Evolutionary conservation across 2,329 filamentous ascomycete species (phyloP).

Genomic region (Tolypocladium endophyticum): DNA sequence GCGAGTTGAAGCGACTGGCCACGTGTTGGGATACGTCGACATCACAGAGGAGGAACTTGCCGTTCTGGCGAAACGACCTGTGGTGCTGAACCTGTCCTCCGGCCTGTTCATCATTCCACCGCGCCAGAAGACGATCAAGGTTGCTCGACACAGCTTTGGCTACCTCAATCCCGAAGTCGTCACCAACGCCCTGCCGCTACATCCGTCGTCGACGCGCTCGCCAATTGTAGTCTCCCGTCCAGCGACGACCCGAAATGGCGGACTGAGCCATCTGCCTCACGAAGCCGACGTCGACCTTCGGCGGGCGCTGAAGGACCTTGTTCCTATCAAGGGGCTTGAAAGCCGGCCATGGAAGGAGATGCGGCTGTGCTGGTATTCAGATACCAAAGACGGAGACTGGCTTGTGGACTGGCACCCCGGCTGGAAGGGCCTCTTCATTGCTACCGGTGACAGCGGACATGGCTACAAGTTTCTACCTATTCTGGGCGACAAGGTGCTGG

Average conservation of each 20-base stretch:
- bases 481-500: slow-evolving; percentile 50
- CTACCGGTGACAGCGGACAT: slow-evolving; percentile 54
- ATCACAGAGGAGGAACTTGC: slow-evolving; percentile 63
- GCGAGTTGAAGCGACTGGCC: slow-evolving; percentile 69
- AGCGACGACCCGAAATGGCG: slow-evolving; percentile 25
- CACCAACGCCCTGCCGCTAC: slow-evolving; percentile 20
- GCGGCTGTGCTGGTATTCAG: slow-evolving; percentile 66
- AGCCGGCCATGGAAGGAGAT: slow-evolving; percentile 51
- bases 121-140: slow-evolving; percentile 48
- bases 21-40: slow-evolving; percentile 67
- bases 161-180: slow-evolving; percentile 45
- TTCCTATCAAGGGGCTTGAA: slow-evolving; percentile 45
- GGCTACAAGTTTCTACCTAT: slow-evolving; percentile 62
- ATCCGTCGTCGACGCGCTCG: slow-evolving; percentile 12
- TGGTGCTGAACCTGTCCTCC: slow-evolving; percentile 59
- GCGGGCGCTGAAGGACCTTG: slow-evolving; percentile 46
- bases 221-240: slow-evolving; percentile 25
- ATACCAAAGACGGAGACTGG: slow-evolving; percentile 63
- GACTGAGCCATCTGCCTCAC: slow-evolving; percentile 37
- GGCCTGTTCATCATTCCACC: slow-evolving; percentile 71
- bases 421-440: slow-evolving; percentile 47
- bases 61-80: slow-evolving; percentile 54
- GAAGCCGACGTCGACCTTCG: slow-evolving; percentile 55
- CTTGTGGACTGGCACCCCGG: slow-evolving; percentile 59
- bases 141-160: slow-evolving; percentile 59